Evolutionary conservation across 2,329 filamentous ascomycete species (phyloP).

Genomic region (Dryadomyces quercus-mongolicae): DNA sequence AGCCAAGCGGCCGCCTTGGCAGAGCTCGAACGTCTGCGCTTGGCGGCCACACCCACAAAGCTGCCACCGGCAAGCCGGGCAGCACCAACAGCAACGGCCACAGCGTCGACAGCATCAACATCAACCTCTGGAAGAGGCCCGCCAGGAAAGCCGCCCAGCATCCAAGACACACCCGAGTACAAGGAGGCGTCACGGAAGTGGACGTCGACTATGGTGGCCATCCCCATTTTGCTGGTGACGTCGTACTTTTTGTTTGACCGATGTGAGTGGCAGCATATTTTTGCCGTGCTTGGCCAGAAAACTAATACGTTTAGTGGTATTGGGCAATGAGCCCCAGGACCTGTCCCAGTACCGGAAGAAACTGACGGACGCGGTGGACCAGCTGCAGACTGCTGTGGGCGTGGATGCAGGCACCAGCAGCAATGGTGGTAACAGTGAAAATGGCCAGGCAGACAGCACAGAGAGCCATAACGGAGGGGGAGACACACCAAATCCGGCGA

Average conservation of each 20-base stretch:
- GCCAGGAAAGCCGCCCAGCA: conserved; percentile 7
- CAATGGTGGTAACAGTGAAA: neutral
- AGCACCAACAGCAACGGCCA: neutral
- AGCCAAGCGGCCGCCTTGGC: conserved; percentile 10
- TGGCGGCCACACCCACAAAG: conserved; percentile 2
- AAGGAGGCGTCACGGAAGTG: conserved; percentile 32
- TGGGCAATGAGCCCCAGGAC: conserved; percentile 10
- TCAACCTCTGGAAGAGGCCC: neutral
- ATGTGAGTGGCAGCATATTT: conserved; percentile 23
- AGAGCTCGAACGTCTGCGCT: conserved; percentile 10
- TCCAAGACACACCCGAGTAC: conserved; percentile 26
- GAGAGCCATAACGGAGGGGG: too few relatives aligned
- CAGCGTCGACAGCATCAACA: neutral
- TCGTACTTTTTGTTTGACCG: conserved; percentile 42
- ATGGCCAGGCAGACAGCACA: neutral
- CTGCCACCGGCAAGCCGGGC: neutral
- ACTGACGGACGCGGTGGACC: conserved; percentile 5
- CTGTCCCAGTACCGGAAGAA: conserved; percentile 11
- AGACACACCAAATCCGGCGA: too few relatives aligned
- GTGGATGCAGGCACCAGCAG: neutral
- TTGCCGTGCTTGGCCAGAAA: neutral
- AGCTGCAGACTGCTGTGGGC: neutral
- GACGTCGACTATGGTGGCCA: conserved; percentile 33
- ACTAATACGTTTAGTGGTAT: conserved; percentile 2
- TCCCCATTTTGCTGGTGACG: conserved; percentile 42